These are phyloP conservation scores for Clonostachys solani DNA, from an alignment of 2,329 filamentous ascomycete species.

Conservation along the genomic window DNA sequence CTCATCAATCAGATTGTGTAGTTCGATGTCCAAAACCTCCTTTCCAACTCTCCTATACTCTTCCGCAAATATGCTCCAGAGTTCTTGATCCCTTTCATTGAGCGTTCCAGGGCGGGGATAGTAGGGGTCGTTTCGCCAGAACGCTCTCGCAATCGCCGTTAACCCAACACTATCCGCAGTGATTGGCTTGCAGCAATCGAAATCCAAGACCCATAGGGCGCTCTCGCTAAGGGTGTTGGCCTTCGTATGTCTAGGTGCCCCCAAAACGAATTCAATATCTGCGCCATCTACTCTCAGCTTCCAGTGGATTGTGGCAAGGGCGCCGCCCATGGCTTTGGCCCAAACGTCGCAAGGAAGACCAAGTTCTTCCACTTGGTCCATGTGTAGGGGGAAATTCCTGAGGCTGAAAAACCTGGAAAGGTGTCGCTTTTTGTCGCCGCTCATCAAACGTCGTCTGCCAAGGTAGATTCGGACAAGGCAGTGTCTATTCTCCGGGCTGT, in stretches of 20 bases:
- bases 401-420: constrained; percentile 25
- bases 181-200: constrained; percentile 30
- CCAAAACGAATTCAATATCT: constrained; percentile 53
- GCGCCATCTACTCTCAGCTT: constrained; percentile 38
- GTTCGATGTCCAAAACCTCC: not conserved
- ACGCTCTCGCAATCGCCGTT: constrained; percentile 32
- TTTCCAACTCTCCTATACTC: not conserved
- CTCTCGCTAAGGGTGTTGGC: constrained; percentile 19
- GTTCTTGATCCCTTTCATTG: constrained; percentile 2
- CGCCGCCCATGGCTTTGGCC: constrained; percentile 39
- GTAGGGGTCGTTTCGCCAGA: constrained; percentile 46
- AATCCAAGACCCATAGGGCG: constrained; percentile 41
- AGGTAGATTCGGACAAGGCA: constrained; percentile 4
- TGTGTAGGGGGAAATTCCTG: constrained; percentile 42
- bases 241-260: constrained; percentile 7
- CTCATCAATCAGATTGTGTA: too few species aligned
- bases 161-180: constrained; percentile 32
- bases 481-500: not conserved
- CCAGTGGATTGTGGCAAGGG: constrained; percentile 48
- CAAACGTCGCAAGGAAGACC: constrained; percentile 25
- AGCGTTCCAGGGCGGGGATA: constrained; percentile 32
- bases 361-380: constrained; percentile 43
- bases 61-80: constrained; percentile 14
- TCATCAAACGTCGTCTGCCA: not conserved
- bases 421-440: not conserved